Conservation (phyloP, 2,329 filamentous ascomycete genomes). For the Cordyceps farinosa region DNA sequence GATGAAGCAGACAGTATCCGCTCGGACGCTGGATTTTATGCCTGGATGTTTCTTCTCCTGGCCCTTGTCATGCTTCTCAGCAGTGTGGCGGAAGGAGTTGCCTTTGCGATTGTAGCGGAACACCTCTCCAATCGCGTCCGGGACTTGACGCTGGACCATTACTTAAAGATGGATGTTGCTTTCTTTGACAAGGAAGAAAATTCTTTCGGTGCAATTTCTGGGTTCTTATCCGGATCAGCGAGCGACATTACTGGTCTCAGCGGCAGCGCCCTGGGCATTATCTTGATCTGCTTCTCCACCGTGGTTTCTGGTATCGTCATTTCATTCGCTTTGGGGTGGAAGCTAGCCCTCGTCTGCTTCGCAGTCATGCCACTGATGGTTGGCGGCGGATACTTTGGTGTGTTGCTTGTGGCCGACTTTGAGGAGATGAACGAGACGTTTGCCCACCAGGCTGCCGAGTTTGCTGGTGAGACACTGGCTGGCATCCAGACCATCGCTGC, state of each 20-base stretch:
- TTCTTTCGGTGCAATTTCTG: background rate
- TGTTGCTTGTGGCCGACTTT: background rate
- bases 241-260: background rate
- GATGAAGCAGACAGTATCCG: background rate
- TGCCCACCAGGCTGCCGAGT: background rate
- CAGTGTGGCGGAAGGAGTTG: background rate
- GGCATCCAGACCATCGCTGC: background rate
- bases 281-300: background rate
- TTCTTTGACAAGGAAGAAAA: background rate
- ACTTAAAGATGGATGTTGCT: background rate
- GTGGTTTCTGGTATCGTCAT: background rate
- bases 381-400: background rate
- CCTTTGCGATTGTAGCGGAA: background rate
- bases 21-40: background rate
- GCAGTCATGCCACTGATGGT: background rate
- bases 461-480: background rate
- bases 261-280: background rate
- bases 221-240: background rate
- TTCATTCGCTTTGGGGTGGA: background rate
- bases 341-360: background rate
- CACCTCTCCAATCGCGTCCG: background rate
- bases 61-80: background rate
- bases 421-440: conserved; percentile 19
- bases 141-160: background rate
- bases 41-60: background rate